Evolutionary conservation across 768 basidiomycete species (phyloP).

Genomic region (Leucosporidium yakuticum): DNA sequence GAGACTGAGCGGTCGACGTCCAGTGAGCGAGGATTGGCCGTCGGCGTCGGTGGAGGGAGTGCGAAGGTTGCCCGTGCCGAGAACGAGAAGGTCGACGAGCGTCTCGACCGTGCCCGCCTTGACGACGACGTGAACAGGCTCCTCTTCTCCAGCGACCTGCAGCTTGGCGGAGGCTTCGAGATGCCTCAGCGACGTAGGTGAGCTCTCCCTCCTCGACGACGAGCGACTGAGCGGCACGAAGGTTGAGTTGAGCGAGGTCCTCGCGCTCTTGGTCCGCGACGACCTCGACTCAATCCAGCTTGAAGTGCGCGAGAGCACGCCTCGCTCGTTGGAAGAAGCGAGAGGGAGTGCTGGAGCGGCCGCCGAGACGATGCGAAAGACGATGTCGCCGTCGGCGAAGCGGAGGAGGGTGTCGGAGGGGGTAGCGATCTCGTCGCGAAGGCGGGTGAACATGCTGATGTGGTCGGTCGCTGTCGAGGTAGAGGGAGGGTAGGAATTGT

Average conservation of each 20-base stretch:
- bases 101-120: slow-evolving; percentile 20
- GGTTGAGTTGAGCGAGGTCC: neutral
- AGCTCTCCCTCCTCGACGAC: too few species aligned
- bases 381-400: slow-evolving; percentile 3
- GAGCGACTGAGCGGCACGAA: too few species aligned
- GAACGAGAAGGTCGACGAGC: slow-evolving; percentile 20
- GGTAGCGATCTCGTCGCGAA: neutral
- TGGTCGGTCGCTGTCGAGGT: neutral
- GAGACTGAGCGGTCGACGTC: neutral
- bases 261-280: neutral
- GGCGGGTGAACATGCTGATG: neutral
- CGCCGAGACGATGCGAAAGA: neutral
- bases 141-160: slow-evolving; percentile 4
- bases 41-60: slow-evolving; percentile 3
- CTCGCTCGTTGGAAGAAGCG: neutral
- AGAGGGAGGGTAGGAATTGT: slow-evolving; percentile 3
- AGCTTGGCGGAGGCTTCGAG: neutral
- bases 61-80: slow-evolving; percentile 15
- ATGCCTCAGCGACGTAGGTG: too few species aligned
- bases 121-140: slow-evolving; percentile 16
- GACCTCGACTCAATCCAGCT: slow-evolving; percentile 3
- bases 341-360: neutral
- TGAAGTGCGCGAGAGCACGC: neutral
- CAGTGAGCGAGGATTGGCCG: neutral
- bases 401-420: slow-evolving; percentile 3